Conservation (phyloP, 2,329 filamentous ascomycete genomes). For the Fusarium duplospermum region DNA sequence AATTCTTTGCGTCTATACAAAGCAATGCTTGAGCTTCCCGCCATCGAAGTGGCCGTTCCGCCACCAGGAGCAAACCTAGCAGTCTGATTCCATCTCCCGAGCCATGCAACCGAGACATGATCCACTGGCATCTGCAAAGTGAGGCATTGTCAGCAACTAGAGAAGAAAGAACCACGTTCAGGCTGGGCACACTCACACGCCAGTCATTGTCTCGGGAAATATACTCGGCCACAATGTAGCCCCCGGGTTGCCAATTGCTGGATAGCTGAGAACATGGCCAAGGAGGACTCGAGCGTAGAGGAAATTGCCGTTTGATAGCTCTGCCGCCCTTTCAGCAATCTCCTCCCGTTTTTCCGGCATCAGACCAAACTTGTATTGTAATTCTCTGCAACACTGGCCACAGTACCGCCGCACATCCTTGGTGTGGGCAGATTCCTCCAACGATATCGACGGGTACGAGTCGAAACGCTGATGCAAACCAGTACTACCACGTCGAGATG, state of each 20-base stretch:
- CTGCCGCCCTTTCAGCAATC: neutral
- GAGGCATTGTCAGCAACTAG: neutral
- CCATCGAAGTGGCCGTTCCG: conserved; percentile 12
- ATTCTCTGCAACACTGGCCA: neutral
- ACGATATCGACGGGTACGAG: conserved; percentile 5
- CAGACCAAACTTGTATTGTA: neutral
- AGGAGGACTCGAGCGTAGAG: conserved; percentile 26
- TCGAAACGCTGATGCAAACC: neutral
- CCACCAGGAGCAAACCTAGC: conserved; percentile 7
- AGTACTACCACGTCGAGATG: conserved; percentile 12
- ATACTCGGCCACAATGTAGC: neutral
- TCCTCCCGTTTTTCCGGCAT: neutral
- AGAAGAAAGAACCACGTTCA: neutral
- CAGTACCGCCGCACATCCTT: conserved; percentile 16
- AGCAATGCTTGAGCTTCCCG: conserved; percentile 19
- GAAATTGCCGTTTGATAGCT: conserved; percentile 16
- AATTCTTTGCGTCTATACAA: conserved; percentile 7
- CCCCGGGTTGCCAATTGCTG: neutral
- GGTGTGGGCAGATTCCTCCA: conserved; percentile 12
- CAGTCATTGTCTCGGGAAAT: conserved; percentile 10
- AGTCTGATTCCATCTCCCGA: neutral
- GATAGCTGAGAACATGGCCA: conserved; percentile 5
- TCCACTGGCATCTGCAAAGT: neutral
- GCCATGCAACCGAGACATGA: neutral
- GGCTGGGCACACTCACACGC: neutral